Base-by-base conservation (phyloP, 768 basidiomycete species). In the Multifurca ochricompacta region DNA sequence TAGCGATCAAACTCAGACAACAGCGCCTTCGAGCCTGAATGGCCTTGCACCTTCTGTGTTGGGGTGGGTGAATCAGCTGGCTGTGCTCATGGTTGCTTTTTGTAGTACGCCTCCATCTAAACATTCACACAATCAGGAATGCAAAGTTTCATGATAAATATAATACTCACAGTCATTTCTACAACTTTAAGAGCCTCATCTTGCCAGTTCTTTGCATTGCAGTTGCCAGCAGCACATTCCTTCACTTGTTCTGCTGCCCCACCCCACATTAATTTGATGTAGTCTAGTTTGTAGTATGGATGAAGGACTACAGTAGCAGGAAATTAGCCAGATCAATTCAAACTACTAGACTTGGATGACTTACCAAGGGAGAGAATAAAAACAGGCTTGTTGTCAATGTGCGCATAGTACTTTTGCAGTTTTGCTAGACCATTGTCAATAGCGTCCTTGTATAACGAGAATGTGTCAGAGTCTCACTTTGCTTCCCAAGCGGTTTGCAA, bases 211-310 rank as follows among this genome's bases (percentile, higher is more conserved):
- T 50, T 52, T 1, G 62, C 51, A 18, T 59, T 10, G 4, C 4
- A 11, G 40, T 64, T 59, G 0, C 62, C 51, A 0, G 36, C 54
- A 1, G 34, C 27, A 10, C 16, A 1, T 16, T 55, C 62, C 27
- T 30, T 14, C 1, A 1, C 44, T 31, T 68, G 64, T 37, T 70
- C 68, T 4, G 60, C 54, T 0, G 51, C 45, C 13, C 68, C 59
- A 10, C 67, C 66, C 67, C 67, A 69, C 27, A 28, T 28, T 6
- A 7, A 8, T 44, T 62, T 21, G 5, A 65, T 64, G 48, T 66
- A 69, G 2, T 36, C 36, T 1, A 68, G 55, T 25, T 68, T 68
- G 54, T 65, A 69, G 51, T 67, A 69, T n/a, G n/a, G n/a, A n/a
- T n/a, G n/a, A n/a, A n/a, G n/a, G n/a, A n/a, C n/a, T n/a, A n/a